Conservation (phyloP, 176 grass and related monocot species). For the Aegilops umbellulata region DNA sequence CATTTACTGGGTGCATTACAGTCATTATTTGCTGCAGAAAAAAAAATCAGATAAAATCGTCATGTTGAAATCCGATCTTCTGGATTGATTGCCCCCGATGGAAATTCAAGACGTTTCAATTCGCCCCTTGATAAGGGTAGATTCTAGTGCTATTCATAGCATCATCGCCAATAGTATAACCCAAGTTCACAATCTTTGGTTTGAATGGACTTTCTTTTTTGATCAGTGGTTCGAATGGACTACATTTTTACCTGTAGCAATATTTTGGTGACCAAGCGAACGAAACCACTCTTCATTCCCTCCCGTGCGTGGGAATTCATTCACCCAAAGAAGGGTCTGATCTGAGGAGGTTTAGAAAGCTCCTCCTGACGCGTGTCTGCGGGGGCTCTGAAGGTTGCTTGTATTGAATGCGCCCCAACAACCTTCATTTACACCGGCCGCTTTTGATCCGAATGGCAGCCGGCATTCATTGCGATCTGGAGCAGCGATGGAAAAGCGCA, state of each 20-base stretch:
- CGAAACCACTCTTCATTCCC: neutral
- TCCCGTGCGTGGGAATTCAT: neutral
- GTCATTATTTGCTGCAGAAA: neutral
- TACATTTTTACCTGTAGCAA: too few species aligned
- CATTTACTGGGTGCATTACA: neutral
- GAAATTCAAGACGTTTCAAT: neutral
- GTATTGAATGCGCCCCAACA: slow-evolving; percentile 54
- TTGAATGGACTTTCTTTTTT: too few species aligned
- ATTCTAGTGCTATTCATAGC: too few species aligned
- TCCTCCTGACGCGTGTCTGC: slow-evolving; percentile 10
- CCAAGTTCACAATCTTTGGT: too few species aligned
- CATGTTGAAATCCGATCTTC: neutral
- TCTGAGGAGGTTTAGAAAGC: neutral
- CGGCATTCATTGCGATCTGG: slow-evolving; percentile 46
- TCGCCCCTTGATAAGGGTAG: neutral
- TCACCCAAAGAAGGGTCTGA: neutral
- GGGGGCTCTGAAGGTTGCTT: slow-evolving; percentile 43
- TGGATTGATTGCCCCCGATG: neutral
- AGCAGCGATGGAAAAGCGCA: slow-evolving; percentile 10
- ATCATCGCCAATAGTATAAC: too few species aligned
- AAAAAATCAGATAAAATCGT: neutral
- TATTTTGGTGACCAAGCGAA: neutral
- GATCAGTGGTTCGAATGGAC: too few species aligned
- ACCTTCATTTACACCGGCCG: slow-evolving; percentile 22
- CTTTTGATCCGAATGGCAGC: slow-evolving; percentile 20